phyloP scores from a whole-genome alignment of 2,329 filamentous ascomycete genomes.

The Dactylonectria estremocensis region DNA sequence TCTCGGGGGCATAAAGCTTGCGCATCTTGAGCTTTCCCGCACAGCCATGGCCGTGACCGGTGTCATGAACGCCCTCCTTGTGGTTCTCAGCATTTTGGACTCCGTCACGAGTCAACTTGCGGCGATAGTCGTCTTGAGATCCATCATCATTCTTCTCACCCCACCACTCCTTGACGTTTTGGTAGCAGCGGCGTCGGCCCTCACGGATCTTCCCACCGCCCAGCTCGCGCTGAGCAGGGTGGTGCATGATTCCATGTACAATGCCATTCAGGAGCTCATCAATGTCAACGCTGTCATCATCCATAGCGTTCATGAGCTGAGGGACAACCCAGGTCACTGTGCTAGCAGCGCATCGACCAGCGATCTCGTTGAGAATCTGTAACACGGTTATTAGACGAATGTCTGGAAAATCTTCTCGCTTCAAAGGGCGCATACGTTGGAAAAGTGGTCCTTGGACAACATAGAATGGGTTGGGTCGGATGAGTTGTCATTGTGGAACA shows the following conservation, averaged over 20 bases:
- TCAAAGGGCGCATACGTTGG: slow-evolving; percentile 70
- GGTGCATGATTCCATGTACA: slow-evolving; percentile 87
- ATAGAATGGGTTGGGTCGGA: slow-evolving; percentile 94
- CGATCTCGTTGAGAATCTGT: slow-evolving; percentile 86
- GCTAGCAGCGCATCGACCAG: slow-evolving; percentile 84
- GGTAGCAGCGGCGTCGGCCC: slow-evolving; percentile 83
- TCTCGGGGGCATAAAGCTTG: slow-evolving; percentile 71
- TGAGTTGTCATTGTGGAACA: slow-evolving; percentile 84
- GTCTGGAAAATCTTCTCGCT: background rate
- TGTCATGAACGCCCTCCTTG: slow-evolving; percentile 86
- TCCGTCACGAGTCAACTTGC: slow-evolving; percentile 83
- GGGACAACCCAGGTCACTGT: slow-evolving; percentile 90
- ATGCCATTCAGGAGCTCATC: slow-evolving; percentile 82
- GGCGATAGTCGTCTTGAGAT: slow-evolving; percentile 75
- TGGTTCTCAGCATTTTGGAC: slow-evolving; percentile 87
- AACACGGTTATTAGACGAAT: slow-evolving; percentile 7
- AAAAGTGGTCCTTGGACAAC: slow-evolving; percentile 96
- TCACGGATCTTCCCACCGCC: slow-evolving; percentile 80
- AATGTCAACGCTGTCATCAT: slow-evolving; percentile 80
- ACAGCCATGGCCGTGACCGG: slow-evolving; percentile 89
- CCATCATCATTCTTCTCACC: slow-evolving; percentile 69
- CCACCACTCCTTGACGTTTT: slow-evolving; percentile 90
- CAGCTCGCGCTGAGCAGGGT: slow-evolving; percentile 82
- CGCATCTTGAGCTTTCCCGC: slow-evolving; percentile 83
- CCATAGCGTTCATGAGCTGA: slow-evolving; percentile 90